Base-by-base conservation (phyloP, 306 rosid genomes). In the Amphicarpaea edgeworthii region DNA sequence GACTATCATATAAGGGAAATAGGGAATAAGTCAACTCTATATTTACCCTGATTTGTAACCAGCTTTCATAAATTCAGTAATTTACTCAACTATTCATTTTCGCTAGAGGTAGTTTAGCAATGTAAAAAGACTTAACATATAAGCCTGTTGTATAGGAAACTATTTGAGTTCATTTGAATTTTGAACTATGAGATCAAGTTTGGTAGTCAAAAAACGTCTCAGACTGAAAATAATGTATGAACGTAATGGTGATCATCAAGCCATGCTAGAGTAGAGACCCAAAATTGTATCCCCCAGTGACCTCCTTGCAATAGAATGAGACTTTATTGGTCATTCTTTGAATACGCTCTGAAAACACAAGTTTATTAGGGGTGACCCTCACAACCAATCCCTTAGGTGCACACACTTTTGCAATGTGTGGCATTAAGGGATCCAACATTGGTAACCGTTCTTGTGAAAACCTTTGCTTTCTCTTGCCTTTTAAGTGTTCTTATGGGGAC, bases 191-290 rank as follows among this genome's bases (percentile, higher is more conserved):
- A 47, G 28, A 53, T 38, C 15, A 24, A 49, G 20, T 1, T 7
- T 3, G 14, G 61, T 54, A 3, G 28, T 3, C 3, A 47, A 54
- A 54, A 17, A 61, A 17, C 23, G 30, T 21, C 62, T 6, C 17
- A n/a, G 77, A 88, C 92, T 32, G 88, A 81, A 73, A 88, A 94
- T 3, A 86, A 82, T n/a, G 90, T 83, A 14, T 83, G 87, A 5
- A n/a, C n/a, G n/a, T 87, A 81, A 64, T 92, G 93, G 30, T 79
- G 61, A 72, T 85, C 95, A 76, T 88, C 92, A 72, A 79, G 72
- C 97, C 93, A 92, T 24, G 85, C 85, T 79, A 94, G 70, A 38
- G 97, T 79, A 94, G 70, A 38, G 97, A 77, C 54, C 98, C 98
- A 75, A 86, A 91, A 72, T 84, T 90, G 88, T 94, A 90, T 75